A percentile compares a stretch with the other conserved stretches of the same genome.
phyloP scores from a whole-genome alignment of 495 filamentous ascomycete species.

The Neurospora sp. region DNA sequence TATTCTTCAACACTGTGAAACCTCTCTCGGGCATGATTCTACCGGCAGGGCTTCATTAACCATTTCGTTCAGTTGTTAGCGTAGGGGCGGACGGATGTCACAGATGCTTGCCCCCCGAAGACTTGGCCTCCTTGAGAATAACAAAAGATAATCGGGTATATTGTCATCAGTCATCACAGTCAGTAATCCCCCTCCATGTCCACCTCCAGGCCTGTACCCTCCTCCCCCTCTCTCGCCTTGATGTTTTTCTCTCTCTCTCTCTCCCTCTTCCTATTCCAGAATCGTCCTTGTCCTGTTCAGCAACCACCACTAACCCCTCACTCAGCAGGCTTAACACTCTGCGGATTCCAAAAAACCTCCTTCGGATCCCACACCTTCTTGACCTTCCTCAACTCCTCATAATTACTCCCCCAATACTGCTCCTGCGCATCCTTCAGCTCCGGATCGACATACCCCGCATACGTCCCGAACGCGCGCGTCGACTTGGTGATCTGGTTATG shows the following conservation, averaged over 20 bases:
- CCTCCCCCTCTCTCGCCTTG: no score
- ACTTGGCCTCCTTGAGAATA: background rate
- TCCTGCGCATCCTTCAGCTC: slow-evolving; percentile 36
- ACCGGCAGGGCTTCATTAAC: background rate
- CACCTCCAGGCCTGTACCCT: no score
- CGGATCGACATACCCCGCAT: slow-evolving; percentile 67
- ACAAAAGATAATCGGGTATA: background rate
- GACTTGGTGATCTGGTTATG: slow-evolving; percentile 31
- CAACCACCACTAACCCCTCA: background rate
- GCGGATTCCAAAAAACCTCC: slow-evolving; percentile 54
- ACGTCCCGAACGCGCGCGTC: slow-evolving; percentile 37
- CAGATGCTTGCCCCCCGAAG: background rate
- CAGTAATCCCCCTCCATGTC: background rate
- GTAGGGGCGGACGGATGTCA: background rate
- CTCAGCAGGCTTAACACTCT: slow-evolving; percentile 37
- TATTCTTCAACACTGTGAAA: background rate
- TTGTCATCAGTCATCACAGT: background rate
- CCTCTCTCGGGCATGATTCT: background rate
- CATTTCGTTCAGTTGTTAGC: background rate
- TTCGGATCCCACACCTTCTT: slow-evolving; percentile 47
- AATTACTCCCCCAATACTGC: slow-evolving; percentile 48
- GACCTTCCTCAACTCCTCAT: slow-evolving; percentile 36
- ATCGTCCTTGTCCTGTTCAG: no score
- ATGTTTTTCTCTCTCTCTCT: no score
- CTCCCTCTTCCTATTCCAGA: no score